These are phyloP conservation scores for Cardiosporidium cionae DNA, from an alignment of 169 alveolate genomes.

Conservation along the genomic window DNA sequence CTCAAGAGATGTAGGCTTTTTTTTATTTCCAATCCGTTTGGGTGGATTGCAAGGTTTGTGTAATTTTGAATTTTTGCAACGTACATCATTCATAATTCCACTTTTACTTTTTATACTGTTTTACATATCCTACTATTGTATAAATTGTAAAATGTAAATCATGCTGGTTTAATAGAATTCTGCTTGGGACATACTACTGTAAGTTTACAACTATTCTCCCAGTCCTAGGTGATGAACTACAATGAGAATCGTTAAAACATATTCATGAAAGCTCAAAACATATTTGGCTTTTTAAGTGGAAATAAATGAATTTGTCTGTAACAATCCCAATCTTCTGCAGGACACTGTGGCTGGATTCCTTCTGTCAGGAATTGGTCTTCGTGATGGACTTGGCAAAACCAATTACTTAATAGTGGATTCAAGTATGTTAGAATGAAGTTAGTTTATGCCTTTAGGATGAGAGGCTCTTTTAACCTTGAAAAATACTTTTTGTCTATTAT, in stretches of 20 bases:
- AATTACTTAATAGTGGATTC: slow-evolving; percentile 57
- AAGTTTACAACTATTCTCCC: background rate
- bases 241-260: no score
- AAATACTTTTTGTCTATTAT: background rate
- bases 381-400: slow-evolving; percentile 59
- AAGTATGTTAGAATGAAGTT: background rate
- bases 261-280: no score
- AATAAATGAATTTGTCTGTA: background rate
- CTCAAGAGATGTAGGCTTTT: no score
- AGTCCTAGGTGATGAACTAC: background rate
- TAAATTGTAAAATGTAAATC: background rate
- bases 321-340: slow-evolving; percentile 22
- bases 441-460: background rate
- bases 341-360: slow-evolving; percentile 77
- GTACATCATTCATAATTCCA: no score
- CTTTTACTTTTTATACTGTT: no score
- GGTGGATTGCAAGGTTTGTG: no score
- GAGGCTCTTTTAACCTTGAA: background rate
- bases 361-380: slow-evolving; percentile 78
- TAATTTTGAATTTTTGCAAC: no score
- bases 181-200: background rate
- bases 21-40: no score
- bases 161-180: background rate
- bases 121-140: no score
- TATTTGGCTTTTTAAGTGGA: background rate